Conservation (phyloP, 805 yeast species). For the Pichia heedii region DNA sequence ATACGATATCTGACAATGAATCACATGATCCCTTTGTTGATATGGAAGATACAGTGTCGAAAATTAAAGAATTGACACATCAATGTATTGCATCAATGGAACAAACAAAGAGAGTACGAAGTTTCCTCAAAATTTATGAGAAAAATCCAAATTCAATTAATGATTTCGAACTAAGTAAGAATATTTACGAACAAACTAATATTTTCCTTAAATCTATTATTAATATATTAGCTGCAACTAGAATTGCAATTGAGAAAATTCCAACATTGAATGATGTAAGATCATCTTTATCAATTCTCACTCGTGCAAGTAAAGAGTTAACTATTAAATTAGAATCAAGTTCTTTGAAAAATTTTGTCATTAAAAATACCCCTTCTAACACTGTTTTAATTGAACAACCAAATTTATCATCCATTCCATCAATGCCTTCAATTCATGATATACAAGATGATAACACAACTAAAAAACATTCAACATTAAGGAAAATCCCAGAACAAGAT, state of each 20-base stretch:
- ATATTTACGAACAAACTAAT: constrained; percentile 81
- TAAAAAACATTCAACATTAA: constrained; percentile 1
- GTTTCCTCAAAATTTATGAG: constrained; percentile 42
- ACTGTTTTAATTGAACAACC: constrained; percentile 24
- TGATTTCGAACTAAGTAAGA: constrained; percentile 43
- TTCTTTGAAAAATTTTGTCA: constrained; percentile 31
- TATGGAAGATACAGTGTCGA: constrained; percentile 21
- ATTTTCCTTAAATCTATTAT: constrained; percentile 75
- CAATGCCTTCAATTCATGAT: not conserved
- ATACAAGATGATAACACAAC: not conserved
- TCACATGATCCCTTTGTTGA: not conserved
- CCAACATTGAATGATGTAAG: constrained; percentile 74
- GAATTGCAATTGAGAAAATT: constrained; percentile 70
- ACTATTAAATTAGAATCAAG: constrained; percentile 75
- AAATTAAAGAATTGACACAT: constrained; percentile 66
- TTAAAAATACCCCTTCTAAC: constrained; percentile 15
- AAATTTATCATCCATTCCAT: constrained; percentile 28
- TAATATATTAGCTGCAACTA: constrained; percentile 74
- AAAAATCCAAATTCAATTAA: constrained; percentile 12
- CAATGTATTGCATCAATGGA: constrained; percentile 78
- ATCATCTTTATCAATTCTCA: constrained; percentile 69
- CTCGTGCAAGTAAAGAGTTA: constrained; percentile 85
- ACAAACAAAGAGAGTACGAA: constrained; percentile 58
- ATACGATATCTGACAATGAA: constrained; percentile 33
- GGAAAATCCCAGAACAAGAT: constrained; percentile 10